Conservation (phyloP, 768 basidiomycete species). For the Kwoniella heveanensis region DNA sequence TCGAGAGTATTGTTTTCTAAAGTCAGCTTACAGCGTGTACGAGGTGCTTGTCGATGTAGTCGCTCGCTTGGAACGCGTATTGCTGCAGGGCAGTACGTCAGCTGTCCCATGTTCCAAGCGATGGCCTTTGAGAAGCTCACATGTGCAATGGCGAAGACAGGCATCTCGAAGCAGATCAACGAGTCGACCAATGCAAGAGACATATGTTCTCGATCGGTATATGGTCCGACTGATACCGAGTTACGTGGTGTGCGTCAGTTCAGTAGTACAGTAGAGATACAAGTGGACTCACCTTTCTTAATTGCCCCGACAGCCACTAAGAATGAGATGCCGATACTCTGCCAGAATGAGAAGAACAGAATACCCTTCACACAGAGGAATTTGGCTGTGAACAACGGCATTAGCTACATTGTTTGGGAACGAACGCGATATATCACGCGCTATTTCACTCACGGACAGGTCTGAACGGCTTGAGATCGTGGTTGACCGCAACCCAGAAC, state of each 20-base stretch:
- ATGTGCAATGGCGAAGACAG: slow-evolving; percentile 91
- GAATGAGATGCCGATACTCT: slow-evolving; percentile 79
- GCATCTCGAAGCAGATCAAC: slow-evolving; percentile 96
- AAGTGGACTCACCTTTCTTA: slow-evolving; percentile 59
- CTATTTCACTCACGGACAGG: slow-evolving; percentile 52
- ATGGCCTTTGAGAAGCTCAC: slow-evolving; percentile 55
- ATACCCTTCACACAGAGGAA: slow-evolving; percentile 99
- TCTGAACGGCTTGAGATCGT: slow-evolving; percentile 81
- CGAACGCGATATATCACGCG: no score
- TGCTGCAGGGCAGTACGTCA: slow-evolving; percentile 36
- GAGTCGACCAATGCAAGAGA: slow-evolving; percentile 86
- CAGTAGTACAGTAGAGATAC: neutral
- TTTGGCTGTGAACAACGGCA: slow-evolving; percentile 76
- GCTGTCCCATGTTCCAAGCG: neutral
- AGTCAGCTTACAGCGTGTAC: slow-evolving; percentile 64
- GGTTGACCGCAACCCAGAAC: slow-evolving; percentile 91
- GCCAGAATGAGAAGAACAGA: slow-evolving; percentile 98
- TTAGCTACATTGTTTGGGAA: no score
- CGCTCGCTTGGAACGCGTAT: slow-evolving; percentile 88
- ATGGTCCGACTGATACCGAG: slow-evolving; percentile 66
- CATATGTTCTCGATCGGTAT: slow-evolving; percentile 84
- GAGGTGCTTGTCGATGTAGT: slow-evolving; percentile 71
- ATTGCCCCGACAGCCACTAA: slow-evolving; percentile 82
- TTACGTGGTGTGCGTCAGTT: slow-evolving; percentile 4
- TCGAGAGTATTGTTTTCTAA: no score